Conservation (phyloP, 768 basidiomycete species). For the Mycena floridula region DNA sequence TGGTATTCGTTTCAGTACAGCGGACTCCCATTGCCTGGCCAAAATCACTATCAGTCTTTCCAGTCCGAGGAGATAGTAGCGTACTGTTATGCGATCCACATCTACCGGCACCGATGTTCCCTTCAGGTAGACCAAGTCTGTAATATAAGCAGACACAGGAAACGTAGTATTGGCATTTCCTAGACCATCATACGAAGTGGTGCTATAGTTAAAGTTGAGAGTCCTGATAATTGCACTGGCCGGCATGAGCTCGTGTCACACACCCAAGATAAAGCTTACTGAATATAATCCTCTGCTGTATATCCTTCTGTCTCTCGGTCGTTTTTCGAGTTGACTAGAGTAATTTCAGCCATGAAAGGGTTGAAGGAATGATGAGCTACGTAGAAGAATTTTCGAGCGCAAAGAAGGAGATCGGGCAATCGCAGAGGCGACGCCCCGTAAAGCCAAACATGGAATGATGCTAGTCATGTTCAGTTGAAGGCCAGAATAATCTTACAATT, state of each 20-base stretch:
- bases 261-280: constrained; percentile 31
- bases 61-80: neutral
- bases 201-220: constrained; percentile 56
- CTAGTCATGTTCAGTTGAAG: constrained; percentile 26
- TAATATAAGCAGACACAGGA: constrained; percentile 76
- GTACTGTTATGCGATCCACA: constrained; percentile 51
- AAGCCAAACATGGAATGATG: constrained; percentile 87
- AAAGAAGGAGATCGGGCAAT: constrained; percentile 72
- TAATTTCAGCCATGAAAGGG: neutral
- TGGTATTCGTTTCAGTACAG: constrained; percentile 52
- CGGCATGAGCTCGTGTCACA: constrained; percentile 11
- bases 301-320: constrained; percentile 90
- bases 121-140: constrained; percentile 76
- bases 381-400: constrained; percentile 75
- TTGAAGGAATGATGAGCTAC: constrained; percentile 37
- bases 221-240: constrained; percentile 69
- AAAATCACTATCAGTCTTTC: constrained; percentile 5
- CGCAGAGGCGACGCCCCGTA: constrained; percentile 70
- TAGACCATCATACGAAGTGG: constrained; percentile 42
- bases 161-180: constrained; percentile 58
- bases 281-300: constrained; percentile 77
- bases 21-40: constrained; percentile 52
- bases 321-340: constrained; percentile 76
- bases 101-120: constrained; percentile 62
- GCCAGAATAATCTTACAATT: neutral